Evolutionary conservation across 441 rosid genomes (phyloP), one percentile per base, ranked within the genome.

Genomic region (Viola pubescens): DNA sequence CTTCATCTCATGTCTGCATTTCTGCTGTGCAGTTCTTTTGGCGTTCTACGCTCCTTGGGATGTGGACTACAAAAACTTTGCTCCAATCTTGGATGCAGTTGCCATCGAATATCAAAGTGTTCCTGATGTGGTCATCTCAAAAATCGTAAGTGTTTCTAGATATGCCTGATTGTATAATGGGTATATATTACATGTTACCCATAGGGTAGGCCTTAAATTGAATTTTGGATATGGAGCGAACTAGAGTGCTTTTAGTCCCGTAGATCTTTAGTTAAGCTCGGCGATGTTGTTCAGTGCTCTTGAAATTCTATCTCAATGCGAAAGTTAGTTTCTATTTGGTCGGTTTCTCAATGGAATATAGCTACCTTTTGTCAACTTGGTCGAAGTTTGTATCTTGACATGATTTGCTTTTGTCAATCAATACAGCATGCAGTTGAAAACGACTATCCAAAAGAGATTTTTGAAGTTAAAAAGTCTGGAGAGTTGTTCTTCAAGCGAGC

Each of bases 1-100:
- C 19, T 16, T 16, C 19, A 16, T 16, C 19, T 16, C 0, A 16
- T 16, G 19, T 16, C 19, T 16, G 19, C 19, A 16, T 16, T 16
- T 51, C 44, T 64, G 47, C 60, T 37, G 6, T 80, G 79, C 87
- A 94, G 98, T 94, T 59, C 75, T 94, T 53, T 62, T 94, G 6
- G 99, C 88, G 76, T 90, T 94, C 65, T 94, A 94, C 61, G 96
- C 99, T 48, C 97, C 97, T 0, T 88, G 99, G 99, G 88, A 96
- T 66, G 97, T 96, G 65, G 95, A 90, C 68, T 90, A 96, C 88
- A 78, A 90, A 66, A 75, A 82, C 40, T 64, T 94, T 74, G 99
- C 96, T 4, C 97, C 97, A 2, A 85, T 90, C 71, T 78, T 94
- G 79, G 96, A 90, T 63, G 99, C 88, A 82, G 90, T 94, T 48